Base-by-base conservation (phyloP, 2,329 filamentous ascomycete genomes). In the Hirsutella minnesotensis region DNA sequence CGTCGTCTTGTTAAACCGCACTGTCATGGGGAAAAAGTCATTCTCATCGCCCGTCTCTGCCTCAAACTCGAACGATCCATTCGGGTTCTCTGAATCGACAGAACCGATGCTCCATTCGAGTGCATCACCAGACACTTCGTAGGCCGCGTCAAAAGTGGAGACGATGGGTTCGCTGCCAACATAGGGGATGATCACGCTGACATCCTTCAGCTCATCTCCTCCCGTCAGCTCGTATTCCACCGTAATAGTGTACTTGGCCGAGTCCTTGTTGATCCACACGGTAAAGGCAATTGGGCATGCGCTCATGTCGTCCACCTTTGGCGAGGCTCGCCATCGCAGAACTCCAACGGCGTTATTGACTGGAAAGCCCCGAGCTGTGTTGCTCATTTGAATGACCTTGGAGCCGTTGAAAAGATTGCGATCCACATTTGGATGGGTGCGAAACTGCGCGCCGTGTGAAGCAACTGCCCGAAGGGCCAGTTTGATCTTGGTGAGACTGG, bases 1-100 rank as follows among this genome's bases (percentile, higher is more conserved):
- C 45, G 75, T 78, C 35, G 79, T 75, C 74, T 94, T 95, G 49
- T 78, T 81, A 66, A 98, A 98, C 43, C 81, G 77, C 47, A 96
- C 81, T 42, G 77, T 83, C 89, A 98, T 96, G 1, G 92, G 92
- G 79, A 98, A 98, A 69, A 96, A 96, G 54, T 95, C 89, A 44
- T 86, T 82, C 59, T 96, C 92, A 51, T 89, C 86, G 43, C 80
- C 77, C 10, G 86, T 86, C 60, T 86, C 80, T 1, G 88, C 87
- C 64, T 96, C 92, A 52, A 98, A 96, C 62, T 98, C 92, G 56
- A 98, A 96, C 38, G 85, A 83, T 16, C 92, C 92, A 34, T 72
- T 88, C 16, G 81, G 67, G 59, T 92, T 95, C 45, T 82, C 81
- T 40, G 87, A 81, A 55, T 89, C 84, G 34, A 96, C 81, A 4